Percentiles rank a stretch among this genome's conserved stretches.
These are phyloP conservation scores for Alternaria dauci DNA, from an alignment of 2,329 filamentous ascomycete genomes.

Conservation along the genomic window DNA sequence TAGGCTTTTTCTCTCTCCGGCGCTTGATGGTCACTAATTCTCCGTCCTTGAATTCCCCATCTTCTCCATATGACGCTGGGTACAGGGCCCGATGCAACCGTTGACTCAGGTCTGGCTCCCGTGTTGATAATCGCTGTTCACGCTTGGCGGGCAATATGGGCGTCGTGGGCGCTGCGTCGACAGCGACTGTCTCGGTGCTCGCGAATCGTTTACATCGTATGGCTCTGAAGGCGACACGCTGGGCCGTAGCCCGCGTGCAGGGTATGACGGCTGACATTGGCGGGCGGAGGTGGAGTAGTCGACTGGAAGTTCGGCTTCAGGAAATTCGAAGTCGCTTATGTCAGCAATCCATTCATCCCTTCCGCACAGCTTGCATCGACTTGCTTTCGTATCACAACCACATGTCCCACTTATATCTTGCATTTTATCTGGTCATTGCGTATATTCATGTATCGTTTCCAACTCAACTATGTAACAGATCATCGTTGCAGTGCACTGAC, in stretches of 20 bases:
- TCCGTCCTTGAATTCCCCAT: conserved; percentile 5
- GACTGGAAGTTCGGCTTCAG: conserved; percentile 17
- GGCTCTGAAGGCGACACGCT: conserved; percentile 28
- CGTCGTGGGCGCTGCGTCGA: conserved; percentile 14
- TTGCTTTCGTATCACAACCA: neutral
- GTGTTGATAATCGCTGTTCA: conserved; percentile 11
- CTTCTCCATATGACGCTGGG: conserved; percentile 15
- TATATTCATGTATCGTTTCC: neutral
- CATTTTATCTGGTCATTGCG: neutral
- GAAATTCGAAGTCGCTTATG: conserved; percentile 38
- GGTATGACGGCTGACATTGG: conserved; percentile 67
- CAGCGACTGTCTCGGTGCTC: conserved; percentile 29
- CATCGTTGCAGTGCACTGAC: conserved; percentile 4
- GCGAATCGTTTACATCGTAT: conserved; percentile 29
- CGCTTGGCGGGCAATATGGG: conserved; percentile 11
- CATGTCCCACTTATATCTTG: neutral
- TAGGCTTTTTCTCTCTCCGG: conserved; percentile 16
- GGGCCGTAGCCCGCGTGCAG: conserved; percentile 64
- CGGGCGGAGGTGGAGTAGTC: conserved; percentile 21
- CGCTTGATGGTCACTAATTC: neutral
- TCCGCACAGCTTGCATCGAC: neutral
- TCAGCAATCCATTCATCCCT: conserved; percentile 26
- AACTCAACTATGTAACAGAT: neutral
- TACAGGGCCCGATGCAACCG: conserved; percentile 34
- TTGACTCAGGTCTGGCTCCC: conserved; percentile 22